Evolutionary conservation across 2,329 filamentous ascomycete species (phyloP).

Genomic region (Fusarium torreyae): DNA sequence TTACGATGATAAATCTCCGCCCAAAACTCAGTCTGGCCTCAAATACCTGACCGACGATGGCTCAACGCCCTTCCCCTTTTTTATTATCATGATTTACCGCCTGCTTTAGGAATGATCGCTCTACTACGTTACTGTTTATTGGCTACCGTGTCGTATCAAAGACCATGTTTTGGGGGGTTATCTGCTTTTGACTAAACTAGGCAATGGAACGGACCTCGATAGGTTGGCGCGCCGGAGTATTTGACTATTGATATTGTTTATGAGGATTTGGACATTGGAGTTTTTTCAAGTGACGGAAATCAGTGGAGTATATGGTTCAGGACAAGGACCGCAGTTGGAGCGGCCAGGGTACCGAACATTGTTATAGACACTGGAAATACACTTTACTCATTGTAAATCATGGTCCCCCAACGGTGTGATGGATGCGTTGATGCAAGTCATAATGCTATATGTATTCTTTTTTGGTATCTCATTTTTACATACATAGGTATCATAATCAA

Average conservation of each 20-base stretch:
- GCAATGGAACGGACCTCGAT: not conserved
- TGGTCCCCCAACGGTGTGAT: not conserved
- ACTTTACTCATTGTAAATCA: constrained; percentile 14
- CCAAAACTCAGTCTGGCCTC: not conserved
- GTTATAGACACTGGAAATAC: constrained; percentile 22
- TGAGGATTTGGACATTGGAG: not conserved
- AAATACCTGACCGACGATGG: not conserved
- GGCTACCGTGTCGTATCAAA: constrained; percentile 1
- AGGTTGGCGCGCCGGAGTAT: constrained; percentile 35
- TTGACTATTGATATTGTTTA: constrained; percentile 16
- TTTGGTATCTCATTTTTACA: constrained; percentile 27
- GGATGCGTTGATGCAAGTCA: constrained; percentile 6
- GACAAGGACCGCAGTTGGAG: constrained; percentile 1
- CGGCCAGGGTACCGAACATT: constrained; percentile 14
- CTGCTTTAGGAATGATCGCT: not conserved
- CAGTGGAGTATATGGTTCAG: constrained; percentile 4
- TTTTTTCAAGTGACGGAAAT: constrained; percentile 5
- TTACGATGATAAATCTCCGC: constrained; percentile 22
- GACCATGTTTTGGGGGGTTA: not conserved
- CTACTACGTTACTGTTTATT: constrained; percentile 3
- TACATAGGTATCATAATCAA: constrained; percentile 33
- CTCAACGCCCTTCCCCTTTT: constrained; percentile 7
- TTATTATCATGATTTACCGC: not conserved
- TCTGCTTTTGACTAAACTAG: constrained; percentile 1
- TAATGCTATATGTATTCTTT: constrained; percentile 19